Evolutionary conservation across 2,329 filamentous ascomycete genomes (phyloP), one percentile per base, ranked within the genome.

Genomic region (Phyllosticta citrichinensis): DNA sequence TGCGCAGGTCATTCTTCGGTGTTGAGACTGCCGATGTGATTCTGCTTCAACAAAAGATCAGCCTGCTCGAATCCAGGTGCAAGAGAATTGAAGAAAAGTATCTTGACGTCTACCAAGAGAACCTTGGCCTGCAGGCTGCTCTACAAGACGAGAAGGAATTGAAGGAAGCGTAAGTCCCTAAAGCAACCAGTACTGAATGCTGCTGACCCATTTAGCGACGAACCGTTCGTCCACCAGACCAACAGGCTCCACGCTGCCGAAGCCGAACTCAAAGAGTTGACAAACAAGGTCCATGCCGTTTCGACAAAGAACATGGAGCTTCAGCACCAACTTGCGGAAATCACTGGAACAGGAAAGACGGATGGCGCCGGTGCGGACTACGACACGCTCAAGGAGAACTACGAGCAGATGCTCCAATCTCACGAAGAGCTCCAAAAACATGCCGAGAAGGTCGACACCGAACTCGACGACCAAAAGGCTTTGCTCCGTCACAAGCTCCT

Each of bases 61-160:
- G 75, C 33, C 68, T 75, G 17, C 65, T 75, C 20, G 70, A 65
- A 35, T 69, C 70, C 24, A 66, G 73, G 9, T 61, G 74, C 61
- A 71, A 69, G 64, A 71, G 69, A 6, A 65, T 76, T 6, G 74
- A 77, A 62, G 65, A 68, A 17, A 72, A 76, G 59, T 76, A 74
- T 24, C 69, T 77, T 30, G 74, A 76, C 64, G 71, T 75, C 27
- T 72, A 75, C 67, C 72, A 74, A 56, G 74, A 77, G 59, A 75
- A 75, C 57, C 60, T 74, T 10, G 73, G 72, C 1, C 61, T 75
- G 20, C 68, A 70, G 52, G 71, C 73, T 4, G 71, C 75, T 25
- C 67, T 75, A 58, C 71, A 73, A 67, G 65, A 68, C 10, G 67
- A 62, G 53, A 27, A 62, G 20, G 66, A 55, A 70, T 70, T 59